phyloP scores from a whole-genome alignment of 2,329 filamentous ascomycete genomes.

The Epichloe sibirici region DNA sequence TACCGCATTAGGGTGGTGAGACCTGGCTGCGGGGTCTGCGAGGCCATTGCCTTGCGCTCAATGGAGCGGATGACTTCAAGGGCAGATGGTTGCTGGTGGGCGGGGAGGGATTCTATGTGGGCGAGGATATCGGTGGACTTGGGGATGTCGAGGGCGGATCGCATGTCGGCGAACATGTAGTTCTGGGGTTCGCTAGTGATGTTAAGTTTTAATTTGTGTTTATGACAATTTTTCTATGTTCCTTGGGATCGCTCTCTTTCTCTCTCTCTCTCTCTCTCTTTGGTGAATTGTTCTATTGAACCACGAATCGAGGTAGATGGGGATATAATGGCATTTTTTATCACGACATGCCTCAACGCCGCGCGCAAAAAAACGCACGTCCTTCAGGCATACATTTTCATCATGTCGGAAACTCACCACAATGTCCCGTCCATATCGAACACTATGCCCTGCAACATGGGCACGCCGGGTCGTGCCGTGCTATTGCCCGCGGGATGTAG shows the following conservation, averaged over 20 bases:
- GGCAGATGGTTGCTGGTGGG: constrained; percentile 46
- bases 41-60: constrained; percentile 67
- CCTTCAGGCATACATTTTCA: no score
- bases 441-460: constrained; percentile 48
- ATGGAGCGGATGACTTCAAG: constrained; percentile 65
- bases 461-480: constrained; percentile 19
- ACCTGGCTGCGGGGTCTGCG: constrained; percentile 72
- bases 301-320: no score
- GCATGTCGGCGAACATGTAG: constrained; percentile 93
- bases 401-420: constrained; percentile 41
- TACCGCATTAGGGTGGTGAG: constrained; percentile 70
- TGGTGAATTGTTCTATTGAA: no score
- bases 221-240: no score
- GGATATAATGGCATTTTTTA: no score
- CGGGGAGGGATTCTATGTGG: constrained; percentile 66
- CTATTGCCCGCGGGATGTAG: constrained; percentile 26
- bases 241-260: no score
- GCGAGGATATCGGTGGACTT: constrained; percentile 74
- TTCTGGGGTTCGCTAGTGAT: constrained; percentile 66
- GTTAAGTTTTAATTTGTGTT: not conserved
- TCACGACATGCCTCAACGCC: no score
- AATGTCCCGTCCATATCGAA: constrained; percentile 96
- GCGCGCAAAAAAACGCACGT: no score
- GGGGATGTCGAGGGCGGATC: constrained; percentile 56
- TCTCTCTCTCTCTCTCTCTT: fast-evolving